Evolutionary conservation across 768 basidiomycete genomes (phyloP).

Genomic region (Boletus vinaceobasis): DNA sequence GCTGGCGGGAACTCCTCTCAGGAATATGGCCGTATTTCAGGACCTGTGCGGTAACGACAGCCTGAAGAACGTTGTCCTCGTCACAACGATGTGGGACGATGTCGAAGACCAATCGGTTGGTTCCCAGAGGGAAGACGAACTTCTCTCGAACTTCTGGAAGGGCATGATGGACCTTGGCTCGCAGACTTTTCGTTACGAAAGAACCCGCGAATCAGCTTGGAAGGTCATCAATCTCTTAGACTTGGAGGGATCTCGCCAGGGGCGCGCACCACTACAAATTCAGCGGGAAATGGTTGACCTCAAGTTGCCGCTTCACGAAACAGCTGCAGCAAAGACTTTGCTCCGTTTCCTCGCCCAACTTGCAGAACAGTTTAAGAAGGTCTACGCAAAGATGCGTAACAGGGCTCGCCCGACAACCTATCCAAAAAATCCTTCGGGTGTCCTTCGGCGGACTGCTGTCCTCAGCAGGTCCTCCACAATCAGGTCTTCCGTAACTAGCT

Average conservation of each 20-base stretch:
- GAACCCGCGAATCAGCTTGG: constrained; percentile 14
- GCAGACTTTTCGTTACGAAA: constrained; percentile 4
- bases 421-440: not conserved
- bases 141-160: constrained; percentile 11
- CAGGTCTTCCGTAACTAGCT: not conserved
- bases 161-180: constrained; percentile 14
- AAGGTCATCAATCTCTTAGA: constrained; percentile 4
- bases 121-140: constrained; percentile 10
- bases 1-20: constrained; percentile 7
- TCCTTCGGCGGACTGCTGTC: not conserved
- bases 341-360: not conserved
- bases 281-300: constrained; percentile 19
- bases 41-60: constrained; percentile 8
- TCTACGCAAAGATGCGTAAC: constrained; percentile 3
- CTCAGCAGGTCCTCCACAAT: not conserved
- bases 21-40: constrained; percentile 8
- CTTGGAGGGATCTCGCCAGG: not conserved
- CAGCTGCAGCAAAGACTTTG: constrained; percentile 16
- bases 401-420: not conserved
- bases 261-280: constrained; percentile 7
- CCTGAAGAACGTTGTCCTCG: constrained; percentile 16
- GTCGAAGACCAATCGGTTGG: not conserved
- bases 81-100: too few species aligned
- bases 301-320: constrained; percentile 4
- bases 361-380: constrained; percentile 3